phyloP scores from a whole-genome alignment of 2,329 filamentous ascomycete species.

The Venturia nashicola region DNA sequence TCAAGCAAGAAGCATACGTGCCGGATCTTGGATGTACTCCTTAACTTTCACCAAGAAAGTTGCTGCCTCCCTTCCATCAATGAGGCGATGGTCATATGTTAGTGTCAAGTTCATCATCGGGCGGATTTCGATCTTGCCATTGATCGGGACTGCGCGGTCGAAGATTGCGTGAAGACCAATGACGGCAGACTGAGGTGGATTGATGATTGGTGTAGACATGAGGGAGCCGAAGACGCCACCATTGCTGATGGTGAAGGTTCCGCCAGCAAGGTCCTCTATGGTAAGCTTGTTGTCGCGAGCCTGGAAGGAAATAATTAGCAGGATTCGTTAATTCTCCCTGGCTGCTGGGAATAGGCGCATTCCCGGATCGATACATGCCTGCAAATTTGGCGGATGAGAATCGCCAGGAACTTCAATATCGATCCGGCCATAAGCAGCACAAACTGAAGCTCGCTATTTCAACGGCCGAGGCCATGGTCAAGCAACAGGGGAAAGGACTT shows the following conservation, averaged over 20 bases:
- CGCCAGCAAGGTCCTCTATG: constrained; percentile 98
- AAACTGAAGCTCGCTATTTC: too few relatives aligned
- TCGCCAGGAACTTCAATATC: too few relatives aligned
- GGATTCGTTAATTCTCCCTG: not conserved
- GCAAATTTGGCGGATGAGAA: too few relatives aligned
- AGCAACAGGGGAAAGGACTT: not conserved
- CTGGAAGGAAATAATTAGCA: constrained; percentile 29
- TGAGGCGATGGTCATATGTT: constrained; percentile 91
- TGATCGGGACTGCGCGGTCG: constrained; percentile 76
- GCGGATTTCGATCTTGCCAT: constrained; percentile 88
- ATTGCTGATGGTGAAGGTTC: constrained; percentile 96
- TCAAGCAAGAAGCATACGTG: constrained; percentile 66
- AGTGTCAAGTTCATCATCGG: constrained; percentile 99
- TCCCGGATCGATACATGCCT: not conserved
- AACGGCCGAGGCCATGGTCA: too few relatives aligned
- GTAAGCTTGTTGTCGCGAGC: constrained; percentile 93
- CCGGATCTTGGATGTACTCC: constrained; percentile 92
- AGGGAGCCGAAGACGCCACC: constrained; percentile 92
- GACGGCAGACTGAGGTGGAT: constrained; percentile 61
- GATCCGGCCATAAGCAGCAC: too few relatives aligned
- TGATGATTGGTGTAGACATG: constrained; percentile 98
- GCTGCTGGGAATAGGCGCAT: too few relatives aligned
- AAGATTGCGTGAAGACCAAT: constrained; percentile 68
- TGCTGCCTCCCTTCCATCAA: constrained; percentile 90
- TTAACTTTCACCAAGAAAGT: constrained; percentile 91